These are phyloP conservation scores for Beauveria sp. DNA, from an alignment of 2,329 filamentous ascomycete genomes.

Conservation along the genomic window DNA sequence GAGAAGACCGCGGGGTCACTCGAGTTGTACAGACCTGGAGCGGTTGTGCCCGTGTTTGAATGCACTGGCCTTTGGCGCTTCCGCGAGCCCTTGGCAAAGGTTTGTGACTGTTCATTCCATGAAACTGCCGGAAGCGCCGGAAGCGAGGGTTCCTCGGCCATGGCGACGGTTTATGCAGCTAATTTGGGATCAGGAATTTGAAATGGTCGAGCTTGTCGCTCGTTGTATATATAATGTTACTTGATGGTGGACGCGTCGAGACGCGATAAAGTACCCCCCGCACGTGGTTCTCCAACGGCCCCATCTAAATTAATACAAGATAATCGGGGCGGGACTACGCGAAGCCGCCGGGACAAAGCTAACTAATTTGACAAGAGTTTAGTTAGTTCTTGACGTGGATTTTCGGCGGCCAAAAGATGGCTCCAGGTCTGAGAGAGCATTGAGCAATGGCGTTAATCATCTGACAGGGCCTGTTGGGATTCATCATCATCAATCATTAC, in stretches of 20 bases:
- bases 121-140: constrained; percentile 31
- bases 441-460: too few species aligned
- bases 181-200: background rate
- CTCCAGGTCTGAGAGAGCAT: too few species aligned
- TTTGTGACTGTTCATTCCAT: constrained; percentile 31
- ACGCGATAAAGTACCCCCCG: constrained; percentile 2
- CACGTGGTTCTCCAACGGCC: background rate
- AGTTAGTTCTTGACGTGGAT: too few species aligned
- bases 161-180: constrained; percentile 13
- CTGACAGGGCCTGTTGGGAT: too few species aligned
- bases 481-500: too few species aligned
- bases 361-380: too few species aligned
- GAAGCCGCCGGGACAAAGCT: too few species aligned
- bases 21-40: constrained; percentile 37
- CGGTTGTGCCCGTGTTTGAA: constrained; percentile 6
- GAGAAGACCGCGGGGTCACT: constrained; percentile 67
- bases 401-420: too few species aligned
- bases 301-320: background rate
- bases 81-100: constrained; percentile 30
- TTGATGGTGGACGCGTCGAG: constrained; percentile 4
- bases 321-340: too few species aligned
- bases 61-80: constrained; percentile 32
- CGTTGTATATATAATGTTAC: background rate
- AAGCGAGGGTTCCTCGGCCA: constrained; percentile 35
- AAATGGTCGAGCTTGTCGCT: background rate